Percentiles rank a stretch among this genome's conserved stretches.
Evolutionary conservation across 73 alveolate genomes (phyloP).

Genomic region (Effrenium voratum): DNA sequence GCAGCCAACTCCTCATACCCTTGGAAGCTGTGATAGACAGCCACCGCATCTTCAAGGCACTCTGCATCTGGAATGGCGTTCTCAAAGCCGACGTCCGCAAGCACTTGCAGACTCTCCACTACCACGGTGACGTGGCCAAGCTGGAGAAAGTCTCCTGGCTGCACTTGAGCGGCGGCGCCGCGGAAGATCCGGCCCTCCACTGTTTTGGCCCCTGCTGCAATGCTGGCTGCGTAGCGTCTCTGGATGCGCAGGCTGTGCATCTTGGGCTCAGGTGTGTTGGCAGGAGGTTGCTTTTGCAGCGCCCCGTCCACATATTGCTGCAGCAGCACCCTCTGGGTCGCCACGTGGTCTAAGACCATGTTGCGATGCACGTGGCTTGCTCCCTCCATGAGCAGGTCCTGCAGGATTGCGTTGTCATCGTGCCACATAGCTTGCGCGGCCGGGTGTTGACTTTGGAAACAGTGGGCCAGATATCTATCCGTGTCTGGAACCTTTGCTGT

Average conservation of each 20-base stretch:
- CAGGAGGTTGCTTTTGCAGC: not conserved
- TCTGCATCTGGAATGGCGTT: not conserved
- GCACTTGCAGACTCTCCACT: not conserved
- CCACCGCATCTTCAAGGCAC: not conserved
- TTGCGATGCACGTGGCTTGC: not conserved
- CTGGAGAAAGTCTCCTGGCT: not conserved
- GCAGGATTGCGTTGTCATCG: not conserved
- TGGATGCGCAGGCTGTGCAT: not conserved
- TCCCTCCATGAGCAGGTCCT: conserved; percentile 30
- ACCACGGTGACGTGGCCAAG: not conserved
- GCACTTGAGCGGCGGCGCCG: not conserved
- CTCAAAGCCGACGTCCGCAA: not conserved
- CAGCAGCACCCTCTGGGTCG: not conserved
- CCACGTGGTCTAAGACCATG: not conserved
- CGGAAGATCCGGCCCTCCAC: not conserved
- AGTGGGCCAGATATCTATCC: not conserved
- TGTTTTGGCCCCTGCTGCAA: not conserved
- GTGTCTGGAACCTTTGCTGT: not conserved
- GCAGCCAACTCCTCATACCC: not conserved
- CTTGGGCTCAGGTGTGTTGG: not conserved
- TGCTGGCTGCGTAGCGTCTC: not conserved
- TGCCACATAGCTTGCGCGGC: conserved; percentile 1
- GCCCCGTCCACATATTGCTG: not conserved
- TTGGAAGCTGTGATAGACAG: not conserved
- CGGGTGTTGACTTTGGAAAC: not conserved